Conservation (phyloP, 345 rosid species). For the Gossypium bickii region DNA sequence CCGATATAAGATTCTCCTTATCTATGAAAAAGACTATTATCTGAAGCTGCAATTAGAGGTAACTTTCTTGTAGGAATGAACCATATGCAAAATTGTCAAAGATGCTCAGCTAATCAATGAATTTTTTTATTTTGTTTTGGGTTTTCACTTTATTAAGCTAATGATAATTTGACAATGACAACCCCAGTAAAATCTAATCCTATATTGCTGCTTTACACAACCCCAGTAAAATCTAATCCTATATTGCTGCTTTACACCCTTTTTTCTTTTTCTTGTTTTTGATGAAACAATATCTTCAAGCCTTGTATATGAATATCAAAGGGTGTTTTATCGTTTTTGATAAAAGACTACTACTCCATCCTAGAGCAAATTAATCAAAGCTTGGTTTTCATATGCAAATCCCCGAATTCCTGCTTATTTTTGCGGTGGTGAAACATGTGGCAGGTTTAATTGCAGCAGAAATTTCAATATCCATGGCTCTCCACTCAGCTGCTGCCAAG, state of each 20-base stretch:
- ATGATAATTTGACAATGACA: not conserved
- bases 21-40: no score
- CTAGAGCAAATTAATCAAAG: not conserved
- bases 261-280: not conserved
- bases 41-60: not conserved
- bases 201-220: not conserved
- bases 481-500: not conserved
- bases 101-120: constrained; percentile 9
- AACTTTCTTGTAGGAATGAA: not conserved
- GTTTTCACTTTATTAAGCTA: not conserved
- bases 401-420: no score
- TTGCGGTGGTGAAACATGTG: not conserved
- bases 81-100: constrained; percentile 10
- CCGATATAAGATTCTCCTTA: no score
- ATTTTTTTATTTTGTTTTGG: not conserved
- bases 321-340: not conserved
- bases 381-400: not conserved
- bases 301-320: not conserved
- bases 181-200: not conserved
- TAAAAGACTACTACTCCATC: not conserved
- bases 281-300: not conserved
- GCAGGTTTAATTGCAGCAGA: not conserved
- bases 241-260: not conserved
- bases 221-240: not conserved
- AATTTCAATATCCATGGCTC: not conserved